Conservation (phyloP, 202 grass and related monocot genomes). For the Zoysia matrella region DNA sequence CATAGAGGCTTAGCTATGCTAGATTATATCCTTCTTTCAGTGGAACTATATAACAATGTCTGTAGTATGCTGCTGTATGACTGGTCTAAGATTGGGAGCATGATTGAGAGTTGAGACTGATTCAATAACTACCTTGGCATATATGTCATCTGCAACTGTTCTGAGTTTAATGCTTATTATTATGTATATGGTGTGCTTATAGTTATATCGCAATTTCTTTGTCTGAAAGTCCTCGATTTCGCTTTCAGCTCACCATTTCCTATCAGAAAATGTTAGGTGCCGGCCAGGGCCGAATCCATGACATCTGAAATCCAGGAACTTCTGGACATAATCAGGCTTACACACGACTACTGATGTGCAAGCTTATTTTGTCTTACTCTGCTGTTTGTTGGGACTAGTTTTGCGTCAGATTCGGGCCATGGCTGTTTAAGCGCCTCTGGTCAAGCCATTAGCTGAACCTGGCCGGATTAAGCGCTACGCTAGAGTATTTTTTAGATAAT, state of each 20-base stretch:
- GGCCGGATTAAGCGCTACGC: not conserved
- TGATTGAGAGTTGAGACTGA: slow-evolving; percentile 22
- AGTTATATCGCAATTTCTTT: slow-evolving; percentile 26
- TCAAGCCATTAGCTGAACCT: slow-evolving; percentile 39
- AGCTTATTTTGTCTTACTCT: slow-evolving; percentile 36
- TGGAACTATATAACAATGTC: slow-evolving; percentile 37
- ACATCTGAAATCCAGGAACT: slow-evolving; percentile 35
- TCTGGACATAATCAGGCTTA: slow-evolving; percentile 33
- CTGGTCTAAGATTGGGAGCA: slow-evolving; percentile 45
- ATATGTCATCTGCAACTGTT: slow-evolving; percentile 32
- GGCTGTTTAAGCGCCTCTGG: not conserved
- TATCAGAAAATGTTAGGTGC: slow-evolving; percentile 36
- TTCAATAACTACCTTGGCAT: slow-evolving; percentile 47
- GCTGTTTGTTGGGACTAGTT: slow-evolving; percentile 23
- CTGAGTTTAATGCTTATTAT: slow-evolving; percentile 17
- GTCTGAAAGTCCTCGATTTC: slow-evolving; percentile 14
- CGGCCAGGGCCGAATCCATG: not conserved
- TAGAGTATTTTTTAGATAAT: too few relatives aligned
- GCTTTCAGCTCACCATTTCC: slow-evolving; percentile 33
- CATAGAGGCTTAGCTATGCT: slow-evolving; percentile 1
- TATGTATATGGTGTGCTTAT: not conserved
- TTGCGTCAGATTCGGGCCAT: slow-evolving; percentile 21
- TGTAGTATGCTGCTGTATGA: slow-evolving; percentile 35
- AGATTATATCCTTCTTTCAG: slow-evolving; percentile 32
- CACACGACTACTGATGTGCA: not conserved